phyloP scores from a whole-genome alignment of 176 grass and related monocot species.

The Zoysia pacifica region DNA sequence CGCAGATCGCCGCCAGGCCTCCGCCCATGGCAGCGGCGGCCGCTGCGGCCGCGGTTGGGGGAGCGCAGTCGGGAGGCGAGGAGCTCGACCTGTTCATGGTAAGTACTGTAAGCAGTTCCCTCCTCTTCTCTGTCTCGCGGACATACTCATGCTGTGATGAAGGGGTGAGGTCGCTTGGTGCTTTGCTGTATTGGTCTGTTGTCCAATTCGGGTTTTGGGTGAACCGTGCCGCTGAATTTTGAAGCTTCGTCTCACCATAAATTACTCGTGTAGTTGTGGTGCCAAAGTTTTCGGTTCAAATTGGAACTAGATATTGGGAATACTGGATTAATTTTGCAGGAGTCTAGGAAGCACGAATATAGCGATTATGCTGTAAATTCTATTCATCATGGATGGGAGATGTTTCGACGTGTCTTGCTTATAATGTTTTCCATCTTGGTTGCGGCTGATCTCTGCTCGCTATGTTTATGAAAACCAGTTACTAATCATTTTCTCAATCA shows the following conservation, averaged over 20 bases:
- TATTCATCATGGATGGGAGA: background rate
- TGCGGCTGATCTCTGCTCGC: background rate
- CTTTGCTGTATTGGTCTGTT: background rate
- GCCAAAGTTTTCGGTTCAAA: background rate
- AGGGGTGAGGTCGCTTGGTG: background rate
- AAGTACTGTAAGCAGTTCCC: background rate
- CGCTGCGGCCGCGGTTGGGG: constrained; percentile 29
- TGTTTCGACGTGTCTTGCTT: background rate
- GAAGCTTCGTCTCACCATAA: too few species aligned
- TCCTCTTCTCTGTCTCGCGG: background rate
- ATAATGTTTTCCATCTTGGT: background rate
- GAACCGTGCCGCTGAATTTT: background rate
- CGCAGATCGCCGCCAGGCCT: constrained; percentile 74
- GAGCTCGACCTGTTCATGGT: constrained; percentile 99
- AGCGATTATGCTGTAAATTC: background rate
- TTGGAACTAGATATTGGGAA: background rate
- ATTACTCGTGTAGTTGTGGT: background rate
- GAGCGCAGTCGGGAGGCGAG: constrained; percentile 51
- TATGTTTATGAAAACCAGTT: background rate
- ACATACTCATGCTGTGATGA: background rate
- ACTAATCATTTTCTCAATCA: background rate
- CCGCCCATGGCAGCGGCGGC: constrained; percentile 53
- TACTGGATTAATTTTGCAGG: background rate
- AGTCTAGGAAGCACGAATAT: background rate
- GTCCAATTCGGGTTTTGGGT: background rate